These are phyloP conservation scores for Suillus sp. DNA, from an alignment of 768 basidiomycete genomes.

Conservation along the genomic window DNA sequence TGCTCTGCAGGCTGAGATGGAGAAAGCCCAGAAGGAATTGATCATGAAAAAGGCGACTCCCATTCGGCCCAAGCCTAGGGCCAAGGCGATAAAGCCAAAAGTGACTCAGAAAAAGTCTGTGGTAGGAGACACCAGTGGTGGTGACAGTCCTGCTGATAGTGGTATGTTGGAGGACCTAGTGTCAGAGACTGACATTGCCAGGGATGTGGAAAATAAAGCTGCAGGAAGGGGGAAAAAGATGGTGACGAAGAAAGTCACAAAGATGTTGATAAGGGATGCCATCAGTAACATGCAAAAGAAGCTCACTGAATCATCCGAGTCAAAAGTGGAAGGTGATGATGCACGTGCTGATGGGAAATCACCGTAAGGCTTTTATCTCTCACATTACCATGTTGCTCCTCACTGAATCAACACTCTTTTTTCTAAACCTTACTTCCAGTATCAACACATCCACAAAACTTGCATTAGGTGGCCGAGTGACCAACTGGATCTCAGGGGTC, in stretches of 20 bases:
- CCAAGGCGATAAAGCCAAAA: too few relatives aligned
- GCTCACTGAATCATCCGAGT: not conserved
- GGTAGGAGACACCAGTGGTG: too few relatives aligned
- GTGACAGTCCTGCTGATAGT: too few relatives aligned
- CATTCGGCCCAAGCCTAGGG: too few relatives aligned
- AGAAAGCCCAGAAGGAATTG: too few relatives aligned
- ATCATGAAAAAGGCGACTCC: too few relatives aligned
- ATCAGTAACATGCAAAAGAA: not conserved
- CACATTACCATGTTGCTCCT: conserved; percentile 7
- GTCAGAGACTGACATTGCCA: too few relatives aligned
- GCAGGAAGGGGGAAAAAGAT: not conserved
- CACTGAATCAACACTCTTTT: conserved; percentile 10
- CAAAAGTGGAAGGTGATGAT: not conserved
- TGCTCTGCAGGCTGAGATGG: too few relatives aligned
- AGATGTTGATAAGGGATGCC: not conserved
- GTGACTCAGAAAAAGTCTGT: too few relatives aligned
- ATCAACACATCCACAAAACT: not conserved
- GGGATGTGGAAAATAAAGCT: not conserved
- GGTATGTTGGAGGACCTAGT: too few relatives aligned
- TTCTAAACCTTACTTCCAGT: conserved; percentile 9
- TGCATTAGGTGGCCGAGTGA: not conserved
- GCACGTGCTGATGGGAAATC: conserved; percentile 5
- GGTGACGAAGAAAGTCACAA: not conserved
- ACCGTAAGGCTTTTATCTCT: not conserved
- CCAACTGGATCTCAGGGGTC: not conserved